phyloP scores from a whole-genome alignment of 345 rosid species.

The Sapria himalayana region DNA sequence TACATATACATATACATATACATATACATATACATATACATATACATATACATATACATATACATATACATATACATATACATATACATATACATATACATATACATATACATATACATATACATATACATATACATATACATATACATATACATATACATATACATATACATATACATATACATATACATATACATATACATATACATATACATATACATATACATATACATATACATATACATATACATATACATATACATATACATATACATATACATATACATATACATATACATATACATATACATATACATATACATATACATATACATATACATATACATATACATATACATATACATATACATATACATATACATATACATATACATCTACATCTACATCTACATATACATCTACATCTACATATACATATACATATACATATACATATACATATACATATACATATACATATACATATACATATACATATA shows the following conservation, averaged over 20 bases:
- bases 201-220: no score
- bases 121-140: no score
- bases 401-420: background rate
- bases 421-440: background rate
- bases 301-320: background rate
- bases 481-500: background rate
- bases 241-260: background rate
- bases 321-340: background rate
- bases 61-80: no score
- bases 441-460: background rate
- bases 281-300: background rate
- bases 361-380: background rate
- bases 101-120: no score
- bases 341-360: background rate
- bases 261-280: background rate
- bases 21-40: no score
- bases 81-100: no score
- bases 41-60: no score
- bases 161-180: no score
- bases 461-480: background rate
- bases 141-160: no score
- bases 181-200: no score
- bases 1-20: no score
- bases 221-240: background rate
- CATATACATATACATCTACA: background rate